Evolutionary conservation across 371 early-diverging fungal genomes (phyloP), one percentile per base, ranked within the genome.

Genomic region (Mucor lusitanicus): DNA sequence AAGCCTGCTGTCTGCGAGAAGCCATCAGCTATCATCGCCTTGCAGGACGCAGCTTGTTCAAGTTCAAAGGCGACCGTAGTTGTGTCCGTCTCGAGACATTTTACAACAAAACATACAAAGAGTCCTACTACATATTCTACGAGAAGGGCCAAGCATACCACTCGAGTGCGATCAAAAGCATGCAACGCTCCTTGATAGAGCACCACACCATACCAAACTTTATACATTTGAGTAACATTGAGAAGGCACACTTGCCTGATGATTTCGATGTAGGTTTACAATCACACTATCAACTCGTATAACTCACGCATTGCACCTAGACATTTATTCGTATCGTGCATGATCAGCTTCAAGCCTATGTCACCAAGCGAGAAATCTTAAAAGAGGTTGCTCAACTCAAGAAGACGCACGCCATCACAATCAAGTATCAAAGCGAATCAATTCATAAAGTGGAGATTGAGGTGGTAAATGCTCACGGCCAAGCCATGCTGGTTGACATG

Each of bases 1-100:
- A 72, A 30, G 64, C 62, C 5, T 70, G 78, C 19, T 74, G 73
- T 35, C 50, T 74, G 6, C 74, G 72, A 54, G 81, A 81, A 65
- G 21, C 76, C 6, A 58, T 81, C 19, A 74, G 75, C 13, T 76
- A 76, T 64, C 75, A 81, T 64, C 76, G 81, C 8, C 50, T 82
- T 11, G 44, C 67, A 9, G 79, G 79, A 0, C 68, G 72, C 5
- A 72, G 78, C 0, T 65, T 64, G n/a, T 79, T 79, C 44, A 60
- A 61, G 3, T 77, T 74, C 23, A 74, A 75, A 25, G 57, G 65
- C 3, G 27, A 61, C 0, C 68, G 71, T 33, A 63, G 46, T 1
- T 76, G 76, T 40, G 69, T 82, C 11, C 74, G 82, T 8, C 40
- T 82, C n/a, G 82, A 82, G 17, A 82, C 82, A n/a, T 82, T 77